Evolutionary conservation across 2,329 filamentous ascomycete species (phyloP).

Genomic region (Rutstroemia sp.): DNA sequence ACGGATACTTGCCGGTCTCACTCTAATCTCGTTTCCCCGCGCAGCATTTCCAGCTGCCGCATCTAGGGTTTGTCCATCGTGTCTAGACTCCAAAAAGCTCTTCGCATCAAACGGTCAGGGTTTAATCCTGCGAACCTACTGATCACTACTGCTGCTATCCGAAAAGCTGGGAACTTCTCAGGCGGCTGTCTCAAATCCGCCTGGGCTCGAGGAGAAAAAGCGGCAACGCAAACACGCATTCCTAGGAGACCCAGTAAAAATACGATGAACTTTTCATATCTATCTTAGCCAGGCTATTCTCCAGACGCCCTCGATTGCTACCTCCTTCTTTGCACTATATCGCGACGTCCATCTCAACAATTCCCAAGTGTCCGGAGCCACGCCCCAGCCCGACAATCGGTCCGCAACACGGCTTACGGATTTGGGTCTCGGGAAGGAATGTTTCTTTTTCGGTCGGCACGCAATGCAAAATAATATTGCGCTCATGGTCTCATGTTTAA

Average conservation of each 20-base stretch:
- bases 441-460: not conserved
- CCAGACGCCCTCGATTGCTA: too few relatives aligned
- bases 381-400: not conserved
- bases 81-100: not conserved
- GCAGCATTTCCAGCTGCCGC: not conserved
- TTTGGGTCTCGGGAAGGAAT: not conserved
- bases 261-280: too few relatives aligned
- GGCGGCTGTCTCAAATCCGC: not conserved
- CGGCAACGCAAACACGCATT: not conserved
- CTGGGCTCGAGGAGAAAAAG: not conserved
- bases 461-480: not conserved
- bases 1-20: not conserved
- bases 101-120: too few relatives aligned
- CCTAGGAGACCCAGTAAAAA: not conserved
- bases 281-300: too few relatives aligned
- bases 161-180: not conserved
- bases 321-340: too few relatives aligned
- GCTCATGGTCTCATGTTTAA: slow-evolving; percentile 5
- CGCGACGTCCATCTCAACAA: too few relatives aligned
- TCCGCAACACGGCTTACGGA: slow-evolving; percentile 1
- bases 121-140: too few relatives aligned
- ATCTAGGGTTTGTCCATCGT: not conserved
- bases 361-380: not conserved
- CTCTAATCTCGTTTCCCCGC: not conserved
- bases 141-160: not conserved